Evolutionary conservation across 441 rosid genomes (phyloP), one percentile per base, ranked within the genome.

Genomic region (Erysimum pusillum): DNA sequence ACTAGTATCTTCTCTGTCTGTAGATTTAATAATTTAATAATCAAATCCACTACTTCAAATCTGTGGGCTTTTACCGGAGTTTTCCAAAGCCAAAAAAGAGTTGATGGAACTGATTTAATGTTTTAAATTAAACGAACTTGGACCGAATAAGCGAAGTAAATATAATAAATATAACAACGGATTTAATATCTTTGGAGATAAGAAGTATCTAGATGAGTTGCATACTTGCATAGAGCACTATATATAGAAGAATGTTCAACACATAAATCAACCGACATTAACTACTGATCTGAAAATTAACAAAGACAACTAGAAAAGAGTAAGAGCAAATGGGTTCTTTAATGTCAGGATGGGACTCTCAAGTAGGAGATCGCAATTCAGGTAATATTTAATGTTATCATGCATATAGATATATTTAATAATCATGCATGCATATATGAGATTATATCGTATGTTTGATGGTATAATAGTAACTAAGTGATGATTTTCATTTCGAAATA

Each of bases 321-420:
- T 32, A 51, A 39, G 6, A 74, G 89, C 63, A 34, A 75, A 94
- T 94, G 97, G 98, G 98, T 76, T 94, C 97, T 78, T 76, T 94
- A 83, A 82, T 94, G 97, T 81, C 91, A 53, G 97, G 98, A 68
- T 94, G 98, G 98, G 92, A 88, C 76, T 92, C 96, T n/a, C 88
- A 79, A n/a, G 75, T 80, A n/a, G 54, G 57, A 5, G 89, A 86
- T 84, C 79, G 88, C n/a, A 81, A 77, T 22, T 60, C 79, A 75
- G 87, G 98, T 90, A 83, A 75, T 90, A 83, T 73, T 10, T 69
- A 49, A 14, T 14, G 34, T 57, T 12, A 22, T 6, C 59, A 63
- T 71, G 41, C 34, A 41, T 41, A 68, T 39, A 28, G 31, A 28
- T 28, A 22, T 41, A 41, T 13, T n/a, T 1, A 22, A 22, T 36